Evolutionary conservation across 2,329 filamentous ascomycete genomes (phyloP).

Genomic region (Ambrosiella cleistominuta): DNA sequence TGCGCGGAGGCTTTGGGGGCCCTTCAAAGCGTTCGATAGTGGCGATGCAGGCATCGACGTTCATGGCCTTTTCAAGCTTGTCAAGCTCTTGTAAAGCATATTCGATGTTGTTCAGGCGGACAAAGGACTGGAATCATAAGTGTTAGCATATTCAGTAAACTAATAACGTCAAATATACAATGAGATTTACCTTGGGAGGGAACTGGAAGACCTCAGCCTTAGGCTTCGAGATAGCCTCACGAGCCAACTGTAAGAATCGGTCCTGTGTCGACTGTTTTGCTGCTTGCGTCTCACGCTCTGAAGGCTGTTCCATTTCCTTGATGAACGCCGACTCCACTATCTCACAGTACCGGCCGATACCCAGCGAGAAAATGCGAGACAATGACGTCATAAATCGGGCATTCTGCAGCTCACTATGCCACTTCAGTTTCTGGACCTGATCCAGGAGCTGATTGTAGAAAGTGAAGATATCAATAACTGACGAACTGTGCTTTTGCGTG

Average conservation of each 20-base stretch:
- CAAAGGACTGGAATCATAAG: slow-evolving; percentile 53
- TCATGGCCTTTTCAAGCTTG: slow-evolving; percentile 72
- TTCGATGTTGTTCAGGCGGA: slow-evolving; percentile 96
- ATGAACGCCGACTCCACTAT: slow-evolving; percentile 69
- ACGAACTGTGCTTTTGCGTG: slow-evolving; percentile 78
- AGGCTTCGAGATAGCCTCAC: slow-evolving; percentile 85
- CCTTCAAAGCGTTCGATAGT: slow-evolving; percentile 61
- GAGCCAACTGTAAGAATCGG: slow-evolving; percentile 81
- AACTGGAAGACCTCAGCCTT: slow-evolving; percentile 96
- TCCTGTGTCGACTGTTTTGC: slow-evolving; percentile 70
- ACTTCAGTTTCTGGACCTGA: slow-evolving; percentile 69
- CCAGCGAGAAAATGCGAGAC: slow-evolving; percentile 66
- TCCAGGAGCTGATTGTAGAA: slow-evolving; percentile 86
- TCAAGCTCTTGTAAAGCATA: slow-evolving; percentile 87
- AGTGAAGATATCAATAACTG: slow-evolving; percentile 81
- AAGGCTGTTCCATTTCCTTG: slow-evolving; percentile 83
- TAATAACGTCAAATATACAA: background rate
- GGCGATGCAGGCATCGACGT: slow-evolving; percentile 77
- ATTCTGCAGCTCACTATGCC: slow-evolving; percentile 85
- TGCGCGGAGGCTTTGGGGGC: slow-evolving; percentile 42
- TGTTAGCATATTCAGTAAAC: slow-evolving; percentile 6
- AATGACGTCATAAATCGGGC: slow-evolving; percentile 94
- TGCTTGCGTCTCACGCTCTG: slow-evolving; percentile 68
- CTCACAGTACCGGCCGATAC: slow-evolving; percentile 81
- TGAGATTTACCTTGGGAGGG: slow-evolving; percentile 55